Evolutionary conservation across 106 monocot species (phyloP).

Genomic region (Apostasia shenzhenica): DNA sequence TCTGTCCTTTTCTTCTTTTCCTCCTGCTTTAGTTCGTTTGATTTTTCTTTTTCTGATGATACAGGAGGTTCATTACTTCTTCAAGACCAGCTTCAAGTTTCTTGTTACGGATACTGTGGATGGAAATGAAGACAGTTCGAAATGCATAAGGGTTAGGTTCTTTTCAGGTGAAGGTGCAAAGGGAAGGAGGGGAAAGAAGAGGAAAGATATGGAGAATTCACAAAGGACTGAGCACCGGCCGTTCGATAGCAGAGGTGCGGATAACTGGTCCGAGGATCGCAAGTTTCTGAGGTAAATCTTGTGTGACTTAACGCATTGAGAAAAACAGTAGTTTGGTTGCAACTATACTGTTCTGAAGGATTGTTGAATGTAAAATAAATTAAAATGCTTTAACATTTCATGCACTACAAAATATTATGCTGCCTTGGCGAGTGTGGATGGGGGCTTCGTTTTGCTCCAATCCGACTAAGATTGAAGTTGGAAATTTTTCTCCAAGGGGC

Average conservation of each 20-base stretch:
- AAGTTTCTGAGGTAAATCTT: constrained; percentile 67
- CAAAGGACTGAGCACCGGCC: constrained; percentile 29
- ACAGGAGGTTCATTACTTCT: constrained; percentile 93
- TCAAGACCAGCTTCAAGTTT: constrained; percentile 88
- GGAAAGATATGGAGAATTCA: constrained; percentile 43
- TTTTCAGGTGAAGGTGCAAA: constrained; percentile 23
- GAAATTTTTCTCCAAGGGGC: too few species aligned
- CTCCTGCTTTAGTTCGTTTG: neutral
- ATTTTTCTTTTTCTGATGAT: constrained; percentile 5
- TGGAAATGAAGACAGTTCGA: constrained; percentile 34
- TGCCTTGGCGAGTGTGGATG: too few species aligned
- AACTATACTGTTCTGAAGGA: too few species aligned
- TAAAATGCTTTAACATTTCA: too few species aligned
- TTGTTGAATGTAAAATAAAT: too few species aligned
- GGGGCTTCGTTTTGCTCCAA: too few species aligned
- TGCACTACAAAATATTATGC: too few species aligned
- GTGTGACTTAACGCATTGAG: neutral
- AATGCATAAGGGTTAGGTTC: constrained; percentile 73
- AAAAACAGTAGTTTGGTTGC: too few species aligned
- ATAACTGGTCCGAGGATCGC: constrained; percentile 68
- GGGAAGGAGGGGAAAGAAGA: constrained; percentile 44
- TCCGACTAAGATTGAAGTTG: too few species aligned
- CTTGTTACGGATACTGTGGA: constrained; percentile 88
- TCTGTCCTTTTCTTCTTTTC: neutral
- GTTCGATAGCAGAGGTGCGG: constrained; percentile 87